Evolutionary conservation across 2,329 filamentous ascomycete species (phyloP).

Genomic region (Diaporthe sp.): DNA sequence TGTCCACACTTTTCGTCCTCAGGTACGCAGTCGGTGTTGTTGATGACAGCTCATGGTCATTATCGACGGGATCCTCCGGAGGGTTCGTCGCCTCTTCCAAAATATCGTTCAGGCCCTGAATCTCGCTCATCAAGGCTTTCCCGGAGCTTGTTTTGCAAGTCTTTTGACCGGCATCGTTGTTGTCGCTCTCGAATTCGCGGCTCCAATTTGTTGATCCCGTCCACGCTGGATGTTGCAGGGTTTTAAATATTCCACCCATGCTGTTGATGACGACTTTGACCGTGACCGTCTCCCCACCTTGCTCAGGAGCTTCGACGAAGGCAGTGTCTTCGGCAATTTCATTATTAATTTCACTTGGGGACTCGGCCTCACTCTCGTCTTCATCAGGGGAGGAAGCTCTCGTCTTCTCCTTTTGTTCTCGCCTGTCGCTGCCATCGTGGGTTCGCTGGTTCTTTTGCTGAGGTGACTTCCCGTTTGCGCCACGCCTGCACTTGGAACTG

Average conservation of each 20-base stretch:
- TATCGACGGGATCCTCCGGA: not conserved
- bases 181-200: not conserved
- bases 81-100: not conserved
- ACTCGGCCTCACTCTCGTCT: not conserved
- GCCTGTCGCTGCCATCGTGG: not conserved
- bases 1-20: not conserved
- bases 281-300: not conserved
- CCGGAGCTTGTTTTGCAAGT: conserved; percentile 15
- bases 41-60: not conserved
- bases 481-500: not conserved
- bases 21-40: conserved; percentile 14
- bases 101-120: conserved; percentile 19
- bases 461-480: not conserved
- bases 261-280: conserved; percentile 27
- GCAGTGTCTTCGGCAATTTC: conserved; percentile 15
- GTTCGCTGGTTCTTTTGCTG: not conserved
- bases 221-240: conserved; percentile 35
- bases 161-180: not conserved
- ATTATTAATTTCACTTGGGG: not conserved
- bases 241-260: conserved; percentile 34
- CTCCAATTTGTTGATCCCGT: conserved; percentile 12
- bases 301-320: conserved; percentile 35
- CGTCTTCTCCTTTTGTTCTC: not conserved
- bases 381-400: not conserved
- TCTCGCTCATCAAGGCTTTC: conserved; percentile 2